A percentile compares a stretch with the other conserved stretches of the same genome.
These are phyloP conservation scores for Apiospora hydei DNA, from an alignment of 2,329 filamentous ascomycete genomes.

Conservation along the genomic window DNA sequence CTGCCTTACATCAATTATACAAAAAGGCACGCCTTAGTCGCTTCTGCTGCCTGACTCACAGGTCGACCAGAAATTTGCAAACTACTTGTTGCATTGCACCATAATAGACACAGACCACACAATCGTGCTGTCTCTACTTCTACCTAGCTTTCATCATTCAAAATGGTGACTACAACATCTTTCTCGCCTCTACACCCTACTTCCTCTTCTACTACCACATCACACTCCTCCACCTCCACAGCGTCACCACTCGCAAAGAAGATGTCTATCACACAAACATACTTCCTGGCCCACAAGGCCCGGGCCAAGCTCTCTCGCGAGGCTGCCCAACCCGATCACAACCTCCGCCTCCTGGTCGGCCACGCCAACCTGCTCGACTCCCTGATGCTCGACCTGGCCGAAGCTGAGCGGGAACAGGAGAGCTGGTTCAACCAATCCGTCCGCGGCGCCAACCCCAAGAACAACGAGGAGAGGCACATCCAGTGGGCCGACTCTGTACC, in stretches of 20 bases:
- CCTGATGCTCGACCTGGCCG: slow-evolving; percentile 89
- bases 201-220: slow-evolving; percentile 40
- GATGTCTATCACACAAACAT: slow-evolving; percentile 98
- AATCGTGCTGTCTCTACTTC: slow-evolving; percentile 23
- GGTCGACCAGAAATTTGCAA: slow-evolving; percentile 34
- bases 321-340: slow-evolving; percentile 89
- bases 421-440: slow-evolving; percentile 98
- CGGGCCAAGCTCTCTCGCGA: slow-evolving; percentile 94
- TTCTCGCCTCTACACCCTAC: slow-evolving; percentile 28
- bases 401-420: slow-evolving; percentile 95
- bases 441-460: slow-evolving; percentile 68
- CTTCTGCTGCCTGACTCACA: slow-evolving; percentile 46
- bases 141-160: slow-evolving; percentile 32
- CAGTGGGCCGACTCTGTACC: slow-evolving; percentile 85
- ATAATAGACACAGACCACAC: slow-evolving; percentile 35
- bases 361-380: slow-evolving; percentile 98
- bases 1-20: slow-evolving; percentile 25
- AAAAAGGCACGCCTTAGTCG: slow-evolving; percentile 24
- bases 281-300: slow-evolving; percentile 97
- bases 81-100: slow-evolving; percentile 40
- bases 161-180: slow-evolving; percentile 44
- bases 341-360: slow-evolving; percentile 93
- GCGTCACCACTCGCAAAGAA: slow-evolving; percentile 55
- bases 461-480: slow-evolving; percentile 70
- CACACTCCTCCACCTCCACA: not conserved